Percentiles rank a stretch among this genome's conserved stretches.
These are phyloP conservation scores for Usnea hakonensis DNA, from an alignment of 495 filamentous ascomycete genomes.

Conservation along the genomic window DNA sequence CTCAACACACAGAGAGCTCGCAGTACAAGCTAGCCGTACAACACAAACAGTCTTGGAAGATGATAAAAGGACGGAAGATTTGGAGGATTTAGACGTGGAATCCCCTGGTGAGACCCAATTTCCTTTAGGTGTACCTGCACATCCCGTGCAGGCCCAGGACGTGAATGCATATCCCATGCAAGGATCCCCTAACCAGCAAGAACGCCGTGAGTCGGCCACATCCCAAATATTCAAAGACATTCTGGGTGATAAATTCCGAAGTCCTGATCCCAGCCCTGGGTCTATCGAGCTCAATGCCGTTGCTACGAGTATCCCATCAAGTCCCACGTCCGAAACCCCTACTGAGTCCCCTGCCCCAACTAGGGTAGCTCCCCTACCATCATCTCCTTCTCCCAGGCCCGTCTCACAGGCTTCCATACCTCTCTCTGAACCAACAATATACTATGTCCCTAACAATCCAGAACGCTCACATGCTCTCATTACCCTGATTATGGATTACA, in stretches of 20 bases:
- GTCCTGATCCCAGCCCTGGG: not conserved
- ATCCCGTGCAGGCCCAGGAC: constrained; percentile 3
- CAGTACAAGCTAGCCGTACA: not conserved
- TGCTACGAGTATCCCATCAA: not conserved
- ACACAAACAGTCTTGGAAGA: not conserved
- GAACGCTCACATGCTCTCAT: not conserved
- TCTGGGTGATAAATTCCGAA: not conserved
- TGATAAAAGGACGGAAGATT: not conserved
- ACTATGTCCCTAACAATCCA: not conserved
- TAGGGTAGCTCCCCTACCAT: not conserved
- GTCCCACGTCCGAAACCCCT: not conserved
- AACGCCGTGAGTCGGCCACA: not conserved
- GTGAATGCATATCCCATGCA: not conserved
- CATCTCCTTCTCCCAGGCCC: not conserved
- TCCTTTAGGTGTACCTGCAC: constrained; percentile 1
- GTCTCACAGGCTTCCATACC: not conserved
- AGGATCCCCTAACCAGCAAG: not conserved
- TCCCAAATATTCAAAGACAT: not conserved
- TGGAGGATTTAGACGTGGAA: not conserved
- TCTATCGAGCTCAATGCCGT: not conserved
- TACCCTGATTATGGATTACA: not conserved
- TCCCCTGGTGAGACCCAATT: constrained; percentile 2
- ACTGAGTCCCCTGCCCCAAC: not conserved
- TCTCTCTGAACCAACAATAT: not conserved
- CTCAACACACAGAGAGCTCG: not conserved